Conservation (phyloP, 768 basidiomycete genomes). For the Gelatoporia subvermispora region DNA sequence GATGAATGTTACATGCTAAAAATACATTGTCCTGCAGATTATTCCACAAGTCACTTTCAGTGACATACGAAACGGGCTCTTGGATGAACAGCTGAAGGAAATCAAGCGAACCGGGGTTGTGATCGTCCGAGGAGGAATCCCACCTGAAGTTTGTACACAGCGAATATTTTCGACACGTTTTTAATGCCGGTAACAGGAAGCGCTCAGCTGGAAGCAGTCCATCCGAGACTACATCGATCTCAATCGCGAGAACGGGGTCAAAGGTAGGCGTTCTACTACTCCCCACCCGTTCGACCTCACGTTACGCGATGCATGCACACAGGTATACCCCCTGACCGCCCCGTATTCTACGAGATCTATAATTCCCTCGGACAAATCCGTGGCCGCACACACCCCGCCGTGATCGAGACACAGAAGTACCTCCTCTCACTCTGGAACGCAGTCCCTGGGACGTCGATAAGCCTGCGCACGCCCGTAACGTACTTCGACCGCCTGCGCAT, state of each 20-base stretch:
- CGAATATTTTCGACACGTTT: background rate
- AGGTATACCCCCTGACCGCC: conserved; percentile 66
- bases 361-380: conserved; percentile 56
- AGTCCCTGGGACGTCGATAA: conserved; percentile 24
- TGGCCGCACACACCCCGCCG: conserved; percentile 62
- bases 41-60: conserved; percentile 46
- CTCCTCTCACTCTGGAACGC: conserved; percentile 59
- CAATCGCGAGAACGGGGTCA: conserved; percentile 39
- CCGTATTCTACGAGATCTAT: conserved; percentile 74
- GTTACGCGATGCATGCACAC: too few relatives aligned
- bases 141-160: conserved; percentile 37
- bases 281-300: too few relatives aligned
- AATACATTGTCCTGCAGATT: too few relatives aligned
- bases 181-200: conserved; percentile 38
- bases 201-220: conserved; percentile 50
- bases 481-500: conserved; percentile 78
- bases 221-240: conserved; percentile 49
- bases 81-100: conserved; percentile 35
- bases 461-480: conserved; percentile 55
- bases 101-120: conserved; percentile 52
- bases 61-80: conserved; percentile 43
- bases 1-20: background rate
- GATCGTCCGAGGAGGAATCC: conserved; percentile 53
- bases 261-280: conserved; percentile 40
- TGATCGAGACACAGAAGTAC: conserved; percentile 52